Percentiles rank a stretch among this genome's conserved stretches.
Conservation (phyloP, 306 rosid species). For the Senna tora region DNA sequence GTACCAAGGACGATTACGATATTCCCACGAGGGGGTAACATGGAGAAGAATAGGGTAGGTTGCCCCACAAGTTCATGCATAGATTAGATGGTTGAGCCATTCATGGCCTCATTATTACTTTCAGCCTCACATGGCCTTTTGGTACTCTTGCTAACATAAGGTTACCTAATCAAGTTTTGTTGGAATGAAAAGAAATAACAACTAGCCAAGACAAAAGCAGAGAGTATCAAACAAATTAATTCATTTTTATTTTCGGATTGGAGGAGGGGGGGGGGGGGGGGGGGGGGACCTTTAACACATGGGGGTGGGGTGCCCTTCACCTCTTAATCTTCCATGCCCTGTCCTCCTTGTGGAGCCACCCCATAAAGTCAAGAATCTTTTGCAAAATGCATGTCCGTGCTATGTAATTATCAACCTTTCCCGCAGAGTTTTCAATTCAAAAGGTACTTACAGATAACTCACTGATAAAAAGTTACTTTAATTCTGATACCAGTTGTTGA, state of each 20-base stretch:
- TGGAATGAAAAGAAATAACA: constrained; percentile 76
- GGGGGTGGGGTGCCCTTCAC: constrained; percentile 62
- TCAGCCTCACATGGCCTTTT: constrained; percentile 85
- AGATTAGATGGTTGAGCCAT: constrained; percentile 19
- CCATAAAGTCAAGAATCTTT: constrained; percentile 60
- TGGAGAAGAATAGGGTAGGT: constrained; percentile 41
- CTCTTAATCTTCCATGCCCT: not conserved
- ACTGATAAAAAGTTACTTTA: too few relatives aligned
- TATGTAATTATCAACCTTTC: too few relatives aligned
- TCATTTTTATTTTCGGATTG: too few relatives aligned
- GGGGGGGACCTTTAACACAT: constrained; percentile 93
- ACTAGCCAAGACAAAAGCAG: constrained; percentile 68
- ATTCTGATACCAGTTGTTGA: too few relatives aligned
- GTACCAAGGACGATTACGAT: constrained; percentile 67
- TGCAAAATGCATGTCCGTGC: constrained; percentile 16
- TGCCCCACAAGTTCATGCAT: constrained; percentile 48
- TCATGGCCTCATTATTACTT: constrained; percentile 47
- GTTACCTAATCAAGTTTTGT: constrained; percentile 74
- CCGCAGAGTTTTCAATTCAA: too few relatives aligned
- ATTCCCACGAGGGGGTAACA: constrained; percentile 96
- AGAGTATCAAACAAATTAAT: constrained; percentile 65
- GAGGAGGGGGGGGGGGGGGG: too few relatives aligned
- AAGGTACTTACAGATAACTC: too few relatives aligned
- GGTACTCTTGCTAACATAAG: constrained; percentile 55
- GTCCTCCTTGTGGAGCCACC: constrained; percentile 61